A percentile compares a stretch with the other conserved stretches of the same genome.
These are phyloP conservation scores for Glycine tomentella DNA, from an alignment of 306 rosid genomes.

Conservation along the genomic window DNA sequence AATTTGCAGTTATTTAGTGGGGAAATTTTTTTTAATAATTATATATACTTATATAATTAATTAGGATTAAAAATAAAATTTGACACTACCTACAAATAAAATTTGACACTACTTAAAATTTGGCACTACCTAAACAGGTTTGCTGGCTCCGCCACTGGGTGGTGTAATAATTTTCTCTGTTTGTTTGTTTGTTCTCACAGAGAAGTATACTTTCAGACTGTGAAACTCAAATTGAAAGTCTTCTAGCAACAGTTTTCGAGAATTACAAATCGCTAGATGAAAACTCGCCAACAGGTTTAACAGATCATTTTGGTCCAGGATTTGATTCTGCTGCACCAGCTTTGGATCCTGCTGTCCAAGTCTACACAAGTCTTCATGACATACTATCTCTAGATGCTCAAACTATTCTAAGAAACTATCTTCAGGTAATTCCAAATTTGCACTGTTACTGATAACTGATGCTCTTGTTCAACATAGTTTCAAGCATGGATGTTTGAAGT, in stretches of 20 bases:
- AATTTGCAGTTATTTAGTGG: too few relatives aligned
- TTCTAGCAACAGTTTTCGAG: slow-evolving; percentile 82
- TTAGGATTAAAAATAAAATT: too few relatives aligned
- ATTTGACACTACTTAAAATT: too few relatives aligned
- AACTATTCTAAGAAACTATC: slow-evolving; percentile 75
- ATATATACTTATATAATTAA: too few relatives aligned
- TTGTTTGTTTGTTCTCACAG: slow-evolving; percentile 55
- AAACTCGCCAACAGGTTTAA: slow-evolving; percentile 73
- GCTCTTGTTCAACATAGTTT: slow-evolving; percentile 25
- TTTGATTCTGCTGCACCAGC: slow-evolving; percentile 87
- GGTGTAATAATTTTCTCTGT: slow-evolving; percentile 32
- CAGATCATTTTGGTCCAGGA: slow-evolving; percentile 62
- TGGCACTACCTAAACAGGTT: too few relatives aligned
- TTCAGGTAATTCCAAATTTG: slow-evolving; percentile 65
- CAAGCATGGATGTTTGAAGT: slow-evolving; percentile 12
- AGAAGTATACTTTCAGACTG: slow-evolving; percentile 88
- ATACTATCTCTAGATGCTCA: slow-evolving; percentile 86
- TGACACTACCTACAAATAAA: too few relatives aligned
- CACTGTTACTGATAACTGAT: slow-evolving; percentile 23
- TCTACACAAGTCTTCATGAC: slow-evolving; percentile 85
- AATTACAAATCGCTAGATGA: slow-evolving; percentile 97
- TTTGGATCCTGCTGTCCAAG: slow-evolving; percentile 84
- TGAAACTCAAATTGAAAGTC: slow-evolving; percentile 89
- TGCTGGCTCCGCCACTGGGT: too few relatives aligned
- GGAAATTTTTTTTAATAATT: too few relatives aligned